phyloP scores from a whole-genome alignment of 2,329 filamentous ascomycete species.

The Sphaceloma murrayae region DNA sequence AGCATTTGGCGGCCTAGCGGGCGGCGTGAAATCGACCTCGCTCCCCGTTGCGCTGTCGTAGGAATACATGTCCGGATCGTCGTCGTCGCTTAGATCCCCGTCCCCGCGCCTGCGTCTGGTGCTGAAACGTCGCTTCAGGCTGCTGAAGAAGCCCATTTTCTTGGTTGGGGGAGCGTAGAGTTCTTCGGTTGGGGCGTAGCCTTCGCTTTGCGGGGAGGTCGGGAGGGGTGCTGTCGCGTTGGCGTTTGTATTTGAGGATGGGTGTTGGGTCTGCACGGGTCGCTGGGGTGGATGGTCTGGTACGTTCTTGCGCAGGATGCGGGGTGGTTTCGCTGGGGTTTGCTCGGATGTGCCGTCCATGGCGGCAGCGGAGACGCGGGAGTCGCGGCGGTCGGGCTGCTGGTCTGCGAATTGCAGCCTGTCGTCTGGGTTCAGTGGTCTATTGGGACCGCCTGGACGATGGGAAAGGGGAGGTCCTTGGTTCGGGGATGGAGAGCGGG shows the following conservation, averaged over 20 bases:
- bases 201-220: slow-evolving; percentile 2
- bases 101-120: not conserved
- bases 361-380: slow-evolving; percentile 1
- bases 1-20: slow-evolving; percentile 2
- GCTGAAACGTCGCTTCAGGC: slow-evolving; percentile 10
- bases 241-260: too few relatives aligned
- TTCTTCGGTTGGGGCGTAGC: slow-evolving; percentile 8
- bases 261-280: not conserved
- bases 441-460: not conserved
- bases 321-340: slow-evolving; percentile 3
- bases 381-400: slow-evolving; percentile 11
- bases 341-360: slow-evolving; percentile 5
- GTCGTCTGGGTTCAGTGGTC: slow-evolving; percentile 15
- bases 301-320: slow-evolving; percentile 4
- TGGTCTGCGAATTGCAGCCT: slow-evolving; percentile 15
- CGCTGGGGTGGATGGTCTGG: slow-evolving; percentile 6
- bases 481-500: slow-evolving; percentile 15
- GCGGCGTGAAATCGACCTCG: slow-evolving; percentile 11
- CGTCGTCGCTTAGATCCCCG: slow-evolving; percentile 11
- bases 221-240: not conserved
- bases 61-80: slow-evolving; percentile 8
- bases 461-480: not conserved
- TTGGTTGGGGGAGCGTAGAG: slow-evolving; percentile 6
- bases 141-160: slow-evolving; percentile 15
- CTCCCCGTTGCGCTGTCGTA: slow-evolving; percentile 3